Conservation (phyloP, 192 early-diverging fungal genomes). For the Entophlyctis luteolus region DNA sequence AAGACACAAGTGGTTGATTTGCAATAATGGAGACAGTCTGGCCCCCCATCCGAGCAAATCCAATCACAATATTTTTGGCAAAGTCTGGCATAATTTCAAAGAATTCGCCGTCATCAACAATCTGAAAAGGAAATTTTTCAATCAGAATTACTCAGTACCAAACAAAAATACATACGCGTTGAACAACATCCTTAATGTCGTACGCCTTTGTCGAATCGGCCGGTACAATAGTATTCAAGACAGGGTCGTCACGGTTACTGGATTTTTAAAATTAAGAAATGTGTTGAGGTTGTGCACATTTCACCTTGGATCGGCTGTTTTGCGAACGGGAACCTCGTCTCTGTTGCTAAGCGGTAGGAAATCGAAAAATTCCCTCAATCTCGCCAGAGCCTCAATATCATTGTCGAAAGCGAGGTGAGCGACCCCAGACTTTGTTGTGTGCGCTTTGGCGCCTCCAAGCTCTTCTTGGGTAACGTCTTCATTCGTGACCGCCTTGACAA, state of each 20-base stretch:
- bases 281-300: not conserved
- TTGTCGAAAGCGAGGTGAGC: constrained; percentile 91
- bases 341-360: constrained; percentile 85
- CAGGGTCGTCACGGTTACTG: constrained; percentile 63
- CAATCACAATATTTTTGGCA: constrained; percentile 89
- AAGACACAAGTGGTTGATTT: constrained; percentile 93
- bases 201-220: constrained; percentile 86
- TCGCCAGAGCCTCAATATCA: constrained; percentile 83
- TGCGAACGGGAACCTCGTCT: constrained; percentile 58
- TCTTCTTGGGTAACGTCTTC: constrained; percentile 92
- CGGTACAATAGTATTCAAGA: constrained; percentile 85
- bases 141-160: not conserved
- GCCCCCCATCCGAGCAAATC: constrained; percentile 82
- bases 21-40: constrained; percentile 83
- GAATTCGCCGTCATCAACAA: constrained; percentile 77
- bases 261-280: not conserved
- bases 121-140: constrained; percentile 10
- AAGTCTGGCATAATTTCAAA: constrained; percentile 91
- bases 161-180: constrained; percentile 45
- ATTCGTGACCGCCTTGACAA: constrained; percentile 93
- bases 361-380: constrained; percentile 78
- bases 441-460: constrained; percentile 84
- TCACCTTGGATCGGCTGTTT: constrained; percentile 59
- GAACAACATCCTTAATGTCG: constrained; percentile 87
- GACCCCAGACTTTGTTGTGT: constrained; percentile 88